Conservation (phyloP, 768 basidiomycete species). For the Russula emetica region DNA sequence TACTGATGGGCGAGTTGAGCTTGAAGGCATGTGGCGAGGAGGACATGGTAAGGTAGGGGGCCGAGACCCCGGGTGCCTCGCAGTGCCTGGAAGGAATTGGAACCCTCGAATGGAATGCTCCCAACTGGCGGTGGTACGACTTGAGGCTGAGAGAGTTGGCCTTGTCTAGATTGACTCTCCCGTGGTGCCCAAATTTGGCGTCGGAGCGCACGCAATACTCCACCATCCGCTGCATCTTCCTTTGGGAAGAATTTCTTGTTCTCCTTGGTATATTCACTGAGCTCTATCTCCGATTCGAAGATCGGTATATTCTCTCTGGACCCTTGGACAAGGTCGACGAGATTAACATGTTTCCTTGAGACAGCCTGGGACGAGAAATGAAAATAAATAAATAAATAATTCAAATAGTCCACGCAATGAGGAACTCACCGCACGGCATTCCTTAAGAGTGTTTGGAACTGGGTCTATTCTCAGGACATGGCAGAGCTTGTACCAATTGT, state of each 20-base stretch:
- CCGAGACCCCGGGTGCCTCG: too few species aligned
- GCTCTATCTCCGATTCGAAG: conserved; percentile 30
- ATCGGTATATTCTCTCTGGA: conserved; percentile 20
- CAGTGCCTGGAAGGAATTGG: too few species aligned
- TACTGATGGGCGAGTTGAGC: too few species aligned
- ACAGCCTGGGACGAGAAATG: not conserved
- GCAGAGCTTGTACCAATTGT: conserved; percentile 27
- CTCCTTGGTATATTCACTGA: conserved; percentile 30
- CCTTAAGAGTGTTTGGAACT: conserved; percentile 9
- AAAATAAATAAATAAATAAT: not conserved
- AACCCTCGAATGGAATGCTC: too few species aligned
- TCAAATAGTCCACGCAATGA: not conserved
- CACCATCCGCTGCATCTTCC: conserved; percentile 32
- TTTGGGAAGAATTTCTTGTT: conserved; percentile 32
- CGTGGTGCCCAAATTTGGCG: conserved; percentile 26
- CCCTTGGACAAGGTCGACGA: conserved; percentile 35
- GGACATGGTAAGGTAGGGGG: too few species aligned
- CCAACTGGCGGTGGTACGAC: too few species aligned
- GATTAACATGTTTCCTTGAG: conserved; percentile 31
- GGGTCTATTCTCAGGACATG: conserved; percentile 25
- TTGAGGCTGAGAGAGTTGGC: too few species aligned
- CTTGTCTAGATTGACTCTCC: not conserved
- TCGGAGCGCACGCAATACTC: conserved; percentile 33
- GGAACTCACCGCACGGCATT: conserved; percentile 1
- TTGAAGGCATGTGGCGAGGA: too few species aligned